These are phyloP conservation scores for Davidsoniella australis DNA, from an alignment of 2,329 filamentous ascomycete genomes.

Conservation along the genomic window DNA sequence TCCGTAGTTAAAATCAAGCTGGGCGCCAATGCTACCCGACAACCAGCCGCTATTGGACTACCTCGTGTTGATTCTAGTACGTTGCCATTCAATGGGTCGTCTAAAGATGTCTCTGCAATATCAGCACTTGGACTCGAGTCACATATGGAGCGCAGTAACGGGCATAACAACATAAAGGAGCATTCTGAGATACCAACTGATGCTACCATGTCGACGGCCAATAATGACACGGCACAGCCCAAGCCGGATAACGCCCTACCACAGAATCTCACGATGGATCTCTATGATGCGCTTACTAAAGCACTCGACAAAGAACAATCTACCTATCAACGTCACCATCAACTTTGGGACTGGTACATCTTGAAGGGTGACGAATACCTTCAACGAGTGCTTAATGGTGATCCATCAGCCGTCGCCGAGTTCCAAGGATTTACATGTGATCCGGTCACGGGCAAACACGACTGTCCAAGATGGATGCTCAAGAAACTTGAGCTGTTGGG, in stretches of 20 bases:
- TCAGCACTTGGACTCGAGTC: neutral
- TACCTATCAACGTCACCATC: neutral
- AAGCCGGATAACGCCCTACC: neutral
- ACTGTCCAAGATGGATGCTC: too few relatives aligned
- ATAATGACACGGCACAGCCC: neutral
- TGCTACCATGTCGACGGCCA: too few relatives aligned
- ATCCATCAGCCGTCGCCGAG: neutral
- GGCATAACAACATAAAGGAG: neutral
- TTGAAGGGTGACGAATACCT: neutral
- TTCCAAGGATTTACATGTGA: neutral
- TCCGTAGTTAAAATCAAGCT: neutral
- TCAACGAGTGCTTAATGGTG: neutral
- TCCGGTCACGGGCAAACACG: too few relatives aligned
- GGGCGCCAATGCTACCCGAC: neutral
- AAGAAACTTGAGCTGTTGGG: too few relatives aligned
- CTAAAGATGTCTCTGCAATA: neutral
- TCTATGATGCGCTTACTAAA: constrained; percentile 3
- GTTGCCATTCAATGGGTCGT: neutral
- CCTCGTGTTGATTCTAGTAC: constrained; percentile 6
- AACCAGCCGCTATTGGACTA: constrained; percentile 1
- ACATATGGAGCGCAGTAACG: neutral
- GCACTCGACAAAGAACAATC: constrained; percentile 6
- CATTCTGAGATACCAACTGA: too few relatives aligned
- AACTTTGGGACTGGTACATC: neutral
- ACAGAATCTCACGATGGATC: constrained; percentile 8